Evolutionary conservation across 2,329 filamentous ascomycete species (phyloP).

Genomic region (Trichoderma sp.): DNA sequence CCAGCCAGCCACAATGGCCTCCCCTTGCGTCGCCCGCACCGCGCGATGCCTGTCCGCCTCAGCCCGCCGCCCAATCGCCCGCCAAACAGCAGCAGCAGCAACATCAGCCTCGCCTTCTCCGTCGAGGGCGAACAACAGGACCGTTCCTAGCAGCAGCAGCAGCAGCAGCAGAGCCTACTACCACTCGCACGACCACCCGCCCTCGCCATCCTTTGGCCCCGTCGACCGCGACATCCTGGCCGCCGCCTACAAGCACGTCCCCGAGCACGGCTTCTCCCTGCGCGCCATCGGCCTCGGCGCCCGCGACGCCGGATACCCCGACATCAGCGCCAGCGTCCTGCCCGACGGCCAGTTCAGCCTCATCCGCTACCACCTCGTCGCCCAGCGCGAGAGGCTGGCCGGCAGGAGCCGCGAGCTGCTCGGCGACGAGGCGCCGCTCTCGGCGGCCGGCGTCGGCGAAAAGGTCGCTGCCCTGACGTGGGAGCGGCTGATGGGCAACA

Average conservation of each 20-base stretch:
- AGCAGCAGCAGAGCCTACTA: slow-evolving; percentile 47
- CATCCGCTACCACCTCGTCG: slow-evolving; percentile 74
- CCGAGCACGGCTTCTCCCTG: slow-evolving; percentile 77
- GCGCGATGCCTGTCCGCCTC: slow-evolving; percentile 7
- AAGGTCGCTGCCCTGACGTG: slow-evolving; percentile 74
- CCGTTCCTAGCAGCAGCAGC: slow-evolving; percentile 20
- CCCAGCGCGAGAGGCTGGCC: slow-evolving; percentile 64
- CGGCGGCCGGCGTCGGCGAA: slow-evolving; percentile 53
- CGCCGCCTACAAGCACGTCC: slow-evolving; percentile 78
- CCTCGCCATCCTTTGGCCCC: slow-evolving; percentile 64
- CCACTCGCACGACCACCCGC: slow-evolving; percentile 72
- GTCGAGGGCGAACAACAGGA: neutral
- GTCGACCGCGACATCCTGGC: slow-evolving; percentile 77
- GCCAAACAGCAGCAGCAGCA: neutral
- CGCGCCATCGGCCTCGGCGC: slow-evolving; percentile 75
- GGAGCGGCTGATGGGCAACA: slow-evolving; percentile 76
- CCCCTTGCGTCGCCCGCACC: slow-evolving; percentile 9
- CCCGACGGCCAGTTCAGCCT: slow-evolving; percentile 79
- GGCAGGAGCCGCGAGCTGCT: slow-evolving; percentile 46
- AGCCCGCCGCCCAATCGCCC: slow-evolving; percentile 10
- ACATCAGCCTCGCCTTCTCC: neutral
- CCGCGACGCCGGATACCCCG: slow-evolving; percentile 80
- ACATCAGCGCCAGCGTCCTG: slow-evolving; percentile 82
- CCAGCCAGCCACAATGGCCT: slow-evolving; percentile 5
- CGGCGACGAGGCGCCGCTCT: slow-evolving; percentile 34